Conservation (phyloP, 2,329 filamentous ascomycete genomes). For the Magnaporthiopsis rhizophila region DNA sequence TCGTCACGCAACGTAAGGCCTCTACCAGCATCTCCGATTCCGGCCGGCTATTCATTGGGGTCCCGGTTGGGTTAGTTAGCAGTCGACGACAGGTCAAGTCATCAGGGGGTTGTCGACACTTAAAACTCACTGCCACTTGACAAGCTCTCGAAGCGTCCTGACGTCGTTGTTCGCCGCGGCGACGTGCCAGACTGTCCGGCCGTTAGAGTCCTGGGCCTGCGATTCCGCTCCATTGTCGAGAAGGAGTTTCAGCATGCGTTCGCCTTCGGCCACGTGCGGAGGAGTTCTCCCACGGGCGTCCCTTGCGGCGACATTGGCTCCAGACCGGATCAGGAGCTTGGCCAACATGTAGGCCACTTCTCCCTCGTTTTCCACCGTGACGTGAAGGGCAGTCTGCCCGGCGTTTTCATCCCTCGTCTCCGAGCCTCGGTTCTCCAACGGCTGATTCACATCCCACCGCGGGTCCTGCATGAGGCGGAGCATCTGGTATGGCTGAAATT, state of each 20-base stretch:
- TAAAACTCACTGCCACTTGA: neutral
- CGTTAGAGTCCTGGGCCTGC: neutral
- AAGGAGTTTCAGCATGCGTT: neutral
- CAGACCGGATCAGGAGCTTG: neutral
- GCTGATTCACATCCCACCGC: neutral
- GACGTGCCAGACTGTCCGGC: constrained; percentile 4
- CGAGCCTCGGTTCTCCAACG: neutral
- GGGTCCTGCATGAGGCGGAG: constrained; percentile 4
- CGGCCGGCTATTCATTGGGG: neutral
- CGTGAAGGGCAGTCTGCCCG: constrained; percentile 5
- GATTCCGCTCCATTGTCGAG: neutral
- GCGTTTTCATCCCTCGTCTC: neutral
- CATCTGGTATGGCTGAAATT: neutral
- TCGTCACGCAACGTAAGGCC: neutral
- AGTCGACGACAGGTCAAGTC: neutral
- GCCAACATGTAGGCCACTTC: neutral
- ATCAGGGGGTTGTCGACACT: neutral
- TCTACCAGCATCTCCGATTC: neutral
- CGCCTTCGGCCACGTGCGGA: neutral
- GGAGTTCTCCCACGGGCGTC: constrained; percentile 4
- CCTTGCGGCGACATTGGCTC: neutral
- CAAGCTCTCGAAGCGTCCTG: neutral
- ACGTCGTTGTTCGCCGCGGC: constrained; percentile 3
- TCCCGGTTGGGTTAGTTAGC: neutral
- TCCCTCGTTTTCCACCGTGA: neutral